phyloP scores from a whole-genome alignment of 2,329 filamentous ascomycete species.

The Monilinia vaccinii-corymbosi region DNA sequence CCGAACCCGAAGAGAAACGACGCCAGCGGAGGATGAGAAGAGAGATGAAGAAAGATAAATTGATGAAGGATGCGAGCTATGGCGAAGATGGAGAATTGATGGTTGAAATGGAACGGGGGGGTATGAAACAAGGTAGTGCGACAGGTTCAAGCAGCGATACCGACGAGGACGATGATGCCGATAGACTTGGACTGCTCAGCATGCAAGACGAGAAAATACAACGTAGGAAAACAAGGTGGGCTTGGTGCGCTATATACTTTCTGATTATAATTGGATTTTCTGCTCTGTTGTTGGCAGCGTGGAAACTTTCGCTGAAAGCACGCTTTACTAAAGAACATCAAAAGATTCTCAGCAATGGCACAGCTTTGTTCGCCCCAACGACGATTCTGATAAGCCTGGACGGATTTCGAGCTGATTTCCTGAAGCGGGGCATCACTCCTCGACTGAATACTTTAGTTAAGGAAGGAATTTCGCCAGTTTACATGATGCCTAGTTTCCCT shows the following conservation, averaged over 20 bases:
- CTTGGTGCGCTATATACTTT: constrained; percentile 44
- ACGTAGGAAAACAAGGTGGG: constrained; percentile 44
- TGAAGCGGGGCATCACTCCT: constrained; percentile 75
- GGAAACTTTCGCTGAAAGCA: constrained; percentile 46
- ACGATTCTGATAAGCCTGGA: constrained; percentile 92
- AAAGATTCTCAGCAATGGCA: constrained; percentile 63
- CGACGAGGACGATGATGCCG: constrained; percentile 49
- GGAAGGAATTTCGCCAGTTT: constrained; percentile 79
- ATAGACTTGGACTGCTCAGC: constrained; percentile 41
- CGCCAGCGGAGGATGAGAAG: constrained; percentile 40
- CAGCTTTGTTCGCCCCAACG: constrained; percentile 79
- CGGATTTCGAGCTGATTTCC: constrained; percentile 87
- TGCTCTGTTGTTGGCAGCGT: constrained; percentile 47
- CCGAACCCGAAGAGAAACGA: constrained; percentile 29
- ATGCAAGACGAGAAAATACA: constrained; percentile 38
- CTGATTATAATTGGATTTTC: constrained; percentile 45
- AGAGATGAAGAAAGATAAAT: constrained; percentile 41
- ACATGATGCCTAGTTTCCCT: constrained; percentile 91
- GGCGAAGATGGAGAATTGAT: constrained; percentile 69
- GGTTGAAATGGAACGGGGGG: constrained; percentile 81
- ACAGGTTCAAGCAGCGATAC: constrained; percentile 54
- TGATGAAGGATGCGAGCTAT: constrained; percentile 44
- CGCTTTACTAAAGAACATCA: constrained; percentile 30
- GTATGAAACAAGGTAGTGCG: constrained; percentile 55
- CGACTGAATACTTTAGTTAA: constrained; percentile 66